Evolutionary conservation across 2,329 filamentous ascomycete genomes (phyloP), one percentile per base, ranked within the genome.

Genomic region (Fusarium sp.): DNA sequence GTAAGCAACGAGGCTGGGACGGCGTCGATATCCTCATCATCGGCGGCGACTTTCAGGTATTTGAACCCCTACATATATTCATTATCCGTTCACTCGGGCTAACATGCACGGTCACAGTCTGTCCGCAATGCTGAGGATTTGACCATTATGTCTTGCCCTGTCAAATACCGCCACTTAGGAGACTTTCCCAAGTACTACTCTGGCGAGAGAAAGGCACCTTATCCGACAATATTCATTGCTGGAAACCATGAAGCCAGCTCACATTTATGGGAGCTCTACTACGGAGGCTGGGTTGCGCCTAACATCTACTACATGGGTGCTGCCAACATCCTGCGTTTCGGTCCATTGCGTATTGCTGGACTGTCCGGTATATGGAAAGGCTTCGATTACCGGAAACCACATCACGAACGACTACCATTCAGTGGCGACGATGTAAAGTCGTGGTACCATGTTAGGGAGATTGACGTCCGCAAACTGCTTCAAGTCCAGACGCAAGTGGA

Each of bases 261-360:
- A 53, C 90, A 98, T 80, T 84, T 97, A 7, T 96, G 90, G 84
- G 96, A 99, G 81, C 87, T 99, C 1, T 97, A 93, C 82, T 97
- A 98, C 77, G 96, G 96, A 54, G 96, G 96, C 53, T 99, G 96
- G 96, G 96, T 93, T 8, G 95, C 95, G 10, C 94, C 93, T 11
- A 97, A 96, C 72, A 98, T 99, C 69, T 99, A 98, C 84, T 99
- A 98, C 81, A 87, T 98, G 79, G 96, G 96, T 50, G 93, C 94
- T 34, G 93, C 96, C 63, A 98, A 97, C 77, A 90, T 99, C 11
- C 78, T 99, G 42, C 90, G 91, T 20, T 84, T 97, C 32, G 95
- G 95, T 0, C 91, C 93, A 2, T 82, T 99, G 50, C 90, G 96
- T 23, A 97, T 99, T 66, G 93, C 93, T 37, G 95, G 92, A 7